Percentiles rank a stretch among this genome's conserved stretches.
These are phyloP conservation scores for Parmales sp. DNA, from an alignment of 108 stramenopile genomes.

Conservation along the genomic window DNA sequence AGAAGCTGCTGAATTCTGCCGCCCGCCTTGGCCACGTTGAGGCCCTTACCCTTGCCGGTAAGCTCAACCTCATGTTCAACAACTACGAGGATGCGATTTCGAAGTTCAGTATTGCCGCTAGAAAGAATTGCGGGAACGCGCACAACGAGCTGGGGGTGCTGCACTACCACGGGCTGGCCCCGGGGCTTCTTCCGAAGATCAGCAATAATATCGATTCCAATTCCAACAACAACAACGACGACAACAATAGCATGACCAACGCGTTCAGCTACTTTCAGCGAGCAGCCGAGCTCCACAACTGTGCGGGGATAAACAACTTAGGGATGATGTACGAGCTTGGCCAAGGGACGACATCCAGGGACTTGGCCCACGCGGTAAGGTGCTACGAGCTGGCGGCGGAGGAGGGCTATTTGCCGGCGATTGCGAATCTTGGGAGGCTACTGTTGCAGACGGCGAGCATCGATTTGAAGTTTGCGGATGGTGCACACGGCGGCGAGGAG, in stretches of 20 bases:
- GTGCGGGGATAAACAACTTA: background rate
- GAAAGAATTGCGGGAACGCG: background rate
- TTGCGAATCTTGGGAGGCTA: background rate
- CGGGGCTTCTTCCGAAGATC: background rate
- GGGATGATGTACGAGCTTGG: conserved; percentile 6
- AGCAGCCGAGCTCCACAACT: background rate
- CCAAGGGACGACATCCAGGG: background rate
- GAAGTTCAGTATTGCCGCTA: background rate
- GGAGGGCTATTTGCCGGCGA: background rate
- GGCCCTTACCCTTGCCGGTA: background rate
- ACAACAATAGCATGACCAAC: background rate
- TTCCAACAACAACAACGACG: background rate
- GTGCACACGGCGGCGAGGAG: background rate
- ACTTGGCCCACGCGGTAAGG: background rate
- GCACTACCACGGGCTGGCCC: background rate
- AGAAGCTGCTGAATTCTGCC: background rate
- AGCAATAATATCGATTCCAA: background rate
- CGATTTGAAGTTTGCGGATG: background rate
- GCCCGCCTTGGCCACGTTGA: background rate
- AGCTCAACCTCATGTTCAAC: too few relatives aligned
- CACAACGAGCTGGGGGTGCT: conserved; percentile 3
- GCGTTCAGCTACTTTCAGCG: background rate
- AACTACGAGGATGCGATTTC: background rate
- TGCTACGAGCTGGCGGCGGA: background rate
- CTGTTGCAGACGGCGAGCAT: background rate